phyloP scores from a whole-genome alignment of 1,284 basidiomycete genomes.

The Ustilago crameri region DNA sequence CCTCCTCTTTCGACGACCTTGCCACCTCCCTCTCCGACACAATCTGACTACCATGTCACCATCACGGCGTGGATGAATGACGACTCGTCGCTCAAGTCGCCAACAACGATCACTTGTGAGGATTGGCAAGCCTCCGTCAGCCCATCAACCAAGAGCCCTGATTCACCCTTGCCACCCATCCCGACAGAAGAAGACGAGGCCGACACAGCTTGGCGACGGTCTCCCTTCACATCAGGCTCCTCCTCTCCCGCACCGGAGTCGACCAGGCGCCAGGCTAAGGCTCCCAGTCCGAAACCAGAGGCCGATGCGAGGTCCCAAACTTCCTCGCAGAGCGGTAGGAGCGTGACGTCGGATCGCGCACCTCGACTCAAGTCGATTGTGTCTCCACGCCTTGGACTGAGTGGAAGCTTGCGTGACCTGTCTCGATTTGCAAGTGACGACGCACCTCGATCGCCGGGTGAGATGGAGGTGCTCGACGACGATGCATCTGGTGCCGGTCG shows the following conservation, averaged over 20 bases:
- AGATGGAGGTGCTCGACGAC: conserved; percentile 32
- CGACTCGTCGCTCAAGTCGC: conserved; percentile 23
- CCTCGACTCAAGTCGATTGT: conserved; percentile 9
- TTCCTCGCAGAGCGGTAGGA: not conserved
- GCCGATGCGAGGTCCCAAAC: not conserved
- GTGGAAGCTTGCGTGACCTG: not conserved
- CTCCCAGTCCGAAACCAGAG: not conserved
- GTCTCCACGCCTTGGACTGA: conserved; percentile 25
- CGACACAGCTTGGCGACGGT: too few relatives aligned
- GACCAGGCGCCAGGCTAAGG: not conserved
- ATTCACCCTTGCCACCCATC: conserved; percentile 32
- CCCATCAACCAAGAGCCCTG: conserved; percentile 16
- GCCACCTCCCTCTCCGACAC: conserved; percentile 19
- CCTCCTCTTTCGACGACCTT: conserved; percentile 19
- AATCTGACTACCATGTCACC: conserved; percentile 26
- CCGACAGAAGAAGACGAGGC: conserved; percentile 20
- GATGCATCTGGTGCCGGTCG: not conserved
- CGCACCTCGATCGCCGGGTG: conserved; percentile 17
- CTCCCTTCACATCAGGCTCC: not conserved
- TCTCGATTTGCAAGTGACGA: conserved; percentile 6
- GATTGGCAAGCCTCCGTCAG: conserved; percentile 17
- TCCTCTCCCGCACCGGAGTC: conserved; percentile 3
- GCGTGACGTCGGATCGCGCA: not conserved
- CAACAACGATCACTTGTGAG: conserved; percentile 14
- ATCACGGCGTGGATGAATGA: conserved; percentile 39